Base-by-base conservation (phyloP, 2,329 filamentous ascomycete species). In the Madurella mycetomatis region DNA sequence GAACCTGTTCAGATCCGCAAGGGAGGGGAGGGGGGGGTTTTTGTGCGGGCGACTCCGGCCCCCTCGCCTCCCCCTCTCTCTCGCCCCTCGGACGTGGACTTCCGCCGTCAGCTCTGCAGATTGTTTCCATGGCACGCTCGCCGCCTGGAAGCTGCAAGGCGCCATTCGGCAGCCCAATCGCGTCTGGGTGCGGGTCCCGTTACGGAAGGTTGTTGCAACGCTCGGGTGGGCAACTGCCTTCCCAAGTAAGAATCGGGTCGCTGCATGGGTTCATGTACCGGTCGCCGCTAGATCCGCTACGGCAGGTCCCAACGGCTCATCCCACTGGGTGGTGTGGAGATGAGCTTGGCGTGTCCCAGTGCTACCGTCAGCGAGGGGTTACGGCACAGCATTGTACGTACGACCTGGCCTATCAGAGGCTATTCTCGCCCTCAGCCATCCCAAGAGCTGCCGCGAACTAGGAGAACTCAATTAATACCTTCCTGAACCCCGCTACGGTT, bases 251-350 rank as follows among this genome's bases (percentile, higher is more conserved):
- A 37, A 47, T 32, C 40, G 41, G 18, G 30, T 9, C 13, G 12
- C 12, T 49, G 39, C 30, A 34, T 15, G 12, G 4, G 17, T 25
- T 25, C 37, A 18, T 11, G 15, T 48, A 31, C 25, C 41, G 39
- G 16, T 50, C 50, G 48, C 55, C 55, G 50, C 58, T 60, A 60
- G 46, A 19, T 56, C 58, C 25, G 31, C 53, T 54, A 54, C 40
- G 58, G 58, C 58, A 60, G 58, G 58, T 60, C 53, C 47, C 32
- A 3, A 37, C 25, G 25, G 25, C 25, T 3, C 25, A 3, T 25
- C 25, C 25, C 25, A 25, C 25, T 7, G 25, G 25, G 25, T 25
- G 25, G 25, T 25, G 25, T 25, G 25, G 25, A 7, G 25, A 25
- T 25, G 25, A 25, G 25, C 25, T 25, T 25, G 25, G 25, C 25